Evolutionary conservation across 805 yeast genomes (phyloP).

Genomic region (Clavispora phyllophila): DNA sequence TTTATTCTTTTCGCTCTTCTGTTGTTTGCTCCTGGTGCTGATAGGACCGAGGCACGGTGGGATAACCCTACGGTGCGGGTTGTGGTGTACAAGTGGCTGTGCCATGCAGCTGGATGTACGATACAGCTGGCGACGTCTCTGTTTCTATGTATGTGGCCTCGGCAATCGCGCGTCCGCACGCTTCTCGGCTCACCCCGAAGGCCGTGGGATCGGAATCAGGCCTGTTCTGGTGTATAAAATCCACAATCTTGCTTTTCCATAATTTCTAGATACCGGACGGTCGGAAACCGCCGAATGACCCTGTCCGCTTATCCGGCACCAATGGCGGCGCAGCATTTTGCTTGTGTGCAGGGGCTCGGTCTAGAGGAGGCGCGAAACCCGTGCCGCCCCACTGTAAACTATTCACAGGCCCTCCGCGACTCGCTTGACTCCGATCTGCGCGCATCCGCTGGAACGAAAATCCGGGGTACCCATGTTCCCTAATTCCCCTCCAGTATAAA

Average conservation of each 20-base stretch:
- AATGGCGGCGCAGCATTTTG: background rate
- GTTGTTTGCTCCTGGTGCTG: no score
- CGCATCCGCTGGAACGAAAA: constrained; percentile 12
- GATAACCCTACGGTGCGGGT: no score
- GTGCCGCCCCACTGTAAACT: background rate
- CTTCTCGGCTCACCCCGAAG: no score
- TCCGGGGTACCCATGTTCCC: constrained; percentile 11
- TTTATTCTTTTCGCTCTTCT: no score
- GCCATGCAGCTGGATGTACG: no score
- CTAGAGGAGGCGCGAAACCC: background rate
- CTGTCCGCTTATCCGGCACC: background rate
- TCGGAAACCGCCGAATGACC: background rate
- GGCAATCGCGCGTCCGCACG: no score
- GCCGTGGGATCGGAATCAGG: background rate
- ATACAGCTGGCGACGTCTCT: no score
- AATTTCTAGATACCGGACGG: background rate
- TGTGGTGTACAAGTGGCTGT: no score
- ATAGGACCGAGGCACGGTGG: no score
- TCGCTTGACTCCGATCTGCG: constrained; percentile 13
- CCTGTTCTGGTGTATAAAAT: background rate
- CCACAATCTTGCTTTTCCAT: background rate
- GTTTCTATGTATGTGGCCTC: no score
- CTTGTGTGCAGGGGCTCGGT: background rate
- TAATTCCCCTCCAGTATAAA: constrained; percentile 6
- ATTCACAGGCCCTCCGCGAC: constrained; percentile 1